Evolutionary conservation across 495 filamentous ascomycete species (phyloP).

Genomic region (Penicillium antarcticum): DNA sequence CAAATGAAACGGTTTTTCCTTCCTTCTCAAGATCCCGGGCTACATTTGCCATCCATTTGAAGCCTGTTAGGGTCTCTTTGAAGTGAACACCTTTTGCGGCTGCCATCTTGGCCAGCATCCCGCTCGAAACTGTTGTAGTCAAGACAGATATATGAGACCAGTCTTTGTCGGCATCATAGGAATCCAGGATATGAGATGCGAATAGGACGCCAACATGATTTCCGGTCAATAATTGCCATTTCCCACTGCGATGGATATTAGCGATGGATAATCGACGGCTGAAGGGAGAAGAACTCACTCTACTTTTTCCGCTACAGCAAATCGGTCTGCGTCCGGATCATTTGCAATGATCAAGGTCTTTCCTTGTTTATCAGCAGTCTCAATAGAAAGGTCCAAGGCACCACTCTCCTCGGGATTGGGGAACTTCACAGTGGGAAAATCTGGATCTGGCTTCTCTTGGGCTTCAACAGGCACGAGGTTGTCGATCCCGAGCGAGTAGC

Average conservation of each 20-base stretch:
- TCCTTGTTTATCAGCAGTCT: slow-evolving; percentile 47
- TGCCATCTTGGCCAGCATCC: slow-evolving; percentile 63
- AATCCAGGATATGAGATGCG: slow-evolving; percentile 54
- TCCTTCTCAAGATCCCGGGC: slow-evolving; percentile 39
- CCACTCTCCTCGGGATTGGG: slow-evolving; percentile 73
- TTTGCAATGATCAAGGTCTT: slow-evolving; percentile 59
- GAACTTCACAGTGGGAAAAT: slow-evolving; percentile 68
- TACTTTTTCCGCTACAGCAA: slow-evolving; percentile 63
- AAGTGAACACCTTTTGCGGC: slow-evolving; percentile 52
- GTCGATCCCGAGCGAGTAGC: slow-evolving; percentile 42
- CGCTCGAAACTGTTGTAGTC: slow-evolving; percentile 62
- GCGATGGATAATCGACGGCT: neutral
- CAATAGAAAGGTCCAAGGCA: slow-evolving; percentile 61
- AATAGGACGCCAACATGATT: slow-evolving; percentile 67
- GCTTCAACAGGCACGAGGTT: slow-evolving; percentile 44
- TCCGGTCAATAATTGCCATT: slow-evolving; percentile 65
- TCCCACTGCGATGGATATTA: slow-evolving; percentile 24
- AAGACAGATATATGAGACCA: slow-evolving; percentile 51
- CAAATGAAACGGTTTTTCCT: slow-evolving; percentile 55
- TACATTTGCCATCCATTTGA: slow-evolving; percentile 68
- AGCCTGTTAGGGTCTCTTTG: slow-evolving; percentile 67
- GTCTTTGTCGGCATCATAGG: slow-evolving; percentile 20
- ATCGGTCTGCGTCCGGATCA: slow-evolving; percentile 72
- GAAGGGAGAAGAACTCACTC: slow-evolving; percentile 24
- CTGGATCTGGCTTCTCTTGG: slow-evolving; percentile 58